Evolutionary conservation across 2,329 filamentous ascomycete species (phyloP), one percentile per base, ranked within the genome.

Genomic region (Xylariaceae sp.): DNA sequence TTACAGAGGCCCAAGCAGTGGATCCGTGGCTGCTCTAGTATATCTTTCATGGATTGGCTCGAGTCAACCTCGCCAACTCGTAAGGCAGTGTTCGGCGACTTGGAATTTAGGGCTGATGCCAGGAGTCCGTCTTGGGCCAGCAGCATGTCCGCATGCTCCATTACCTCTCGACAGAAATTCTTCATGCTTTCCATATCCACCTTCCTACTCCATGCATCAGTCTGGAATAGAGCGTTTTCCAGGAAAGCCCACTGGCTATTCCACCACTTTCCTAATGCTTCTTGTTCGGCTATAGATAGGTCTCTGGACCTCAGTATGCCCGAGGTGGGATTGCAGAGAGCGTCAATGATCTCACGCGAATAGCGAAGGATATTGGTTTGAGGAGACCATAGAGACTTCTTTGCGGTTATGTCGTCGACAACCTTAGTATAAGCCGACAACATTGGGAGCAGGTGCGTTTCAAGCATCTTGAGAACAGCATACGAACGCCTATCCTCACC

Each of bases 121-220:
- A 99, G 86, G 60, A 97, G 82, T 54, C 86, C 87, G 72, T 95
- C 94, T 67, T 96, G 87, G 47, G 90, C 87, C 69, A 97, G 89
- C 1, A 96, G 81, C 41, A 84, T 82, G 69, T 96, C 90, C 0
- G 93, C 92, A 69, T 96, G 89, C 68, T 97, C 91, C 84, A 99
- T 99, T 11, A 90, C 89, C 70, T 96, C 91, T 65, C 94, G 87
- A 71, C 92, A 97, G 69, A 97, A 97, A 59, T 96, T 87, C 68
- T 92, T 88, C 90, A 99, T 92, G 56, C 84, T 79, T 17, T 79
- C 75, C 71, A 91, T 94, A 54, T 93, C 87, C 60, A 90, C 85
- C 3, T 82, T 82, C 11, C 84, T 78, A 64, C 90, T 91, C 94
- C 94, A 99, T 9, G 78, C 77, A 70, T 96, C 92, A 2, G 92